Percentiles rank a stretch among this genome's conserved stretches.
Conservation (phyloP, 2,329 filamentous ascomycete species). For the Coniella lustricola region DNA sequence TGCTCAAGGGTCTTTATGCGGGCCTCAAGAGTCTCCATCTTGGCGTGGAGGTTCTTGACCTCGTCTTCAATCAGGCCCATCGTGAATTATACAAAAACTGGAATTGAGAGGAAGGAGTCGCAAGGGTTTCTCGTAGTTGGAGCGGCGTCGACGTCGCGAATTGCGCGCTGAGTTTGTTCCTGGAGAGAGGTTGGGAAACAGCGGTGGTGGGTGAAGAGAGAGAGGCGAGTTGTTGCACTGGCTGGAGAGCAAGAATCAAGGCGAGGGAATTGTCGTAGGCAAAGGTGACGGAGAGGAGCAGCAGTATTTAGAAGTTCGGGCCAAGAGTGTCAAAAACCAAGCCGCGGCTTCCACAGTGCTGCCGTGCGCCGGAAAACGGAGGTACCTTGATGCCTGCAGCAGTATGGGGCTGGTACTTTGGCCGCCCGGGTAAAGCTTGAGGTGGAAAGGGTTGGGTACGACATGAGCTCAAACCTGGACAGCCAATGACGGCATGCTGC, state of each 20-base stretch:
- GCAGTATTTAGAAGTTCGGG: not conserved
- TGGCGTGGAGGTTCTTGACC: constrained; percentile 76
- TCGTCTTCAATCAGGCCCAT: constrained; percentile 89
- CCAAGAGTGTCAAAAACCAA: constrained; percentile 2
- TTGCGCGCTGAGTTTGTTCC: not conserved
- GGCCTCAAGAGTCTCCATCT: constrained; percentile 75
- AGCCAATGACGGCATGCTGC: constrained; percentile 1
- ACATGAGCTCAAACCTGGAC: not conserved
- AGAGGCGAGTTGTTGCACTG: constrained; percentile 3
- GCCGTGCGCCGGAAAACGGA: not conserved
- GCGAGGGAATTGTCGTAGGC: not conserved
- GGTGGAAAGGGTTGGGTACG: not conserved
- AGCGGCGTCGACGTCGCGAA: not conserved
- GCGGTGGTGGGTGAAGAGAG: not conserved
- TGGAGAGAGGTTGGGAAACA: not conserved
- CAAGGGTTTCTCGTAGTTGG: not conserved
- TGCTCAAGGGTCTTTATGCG: constrained; percentile 81
- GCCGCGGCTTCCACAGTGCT: constrained; percentile 3
- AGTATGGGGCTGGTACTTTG: not conserved
- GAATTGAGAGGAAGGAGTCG: not conserved
- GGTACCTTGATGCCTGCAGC: not conserved
- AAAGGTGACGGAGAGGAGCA: not conserved
- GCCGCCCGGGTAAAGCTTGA: not conserved
- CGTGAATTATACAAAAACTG: constrained; percentile 28
- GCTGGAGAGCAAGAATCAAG: not conserved